These are phyloP conservation scores for Moniliella sp. DNA, from an alignment of 1,284 basidiomycete species.

Conservation along the genomic window DNA sequence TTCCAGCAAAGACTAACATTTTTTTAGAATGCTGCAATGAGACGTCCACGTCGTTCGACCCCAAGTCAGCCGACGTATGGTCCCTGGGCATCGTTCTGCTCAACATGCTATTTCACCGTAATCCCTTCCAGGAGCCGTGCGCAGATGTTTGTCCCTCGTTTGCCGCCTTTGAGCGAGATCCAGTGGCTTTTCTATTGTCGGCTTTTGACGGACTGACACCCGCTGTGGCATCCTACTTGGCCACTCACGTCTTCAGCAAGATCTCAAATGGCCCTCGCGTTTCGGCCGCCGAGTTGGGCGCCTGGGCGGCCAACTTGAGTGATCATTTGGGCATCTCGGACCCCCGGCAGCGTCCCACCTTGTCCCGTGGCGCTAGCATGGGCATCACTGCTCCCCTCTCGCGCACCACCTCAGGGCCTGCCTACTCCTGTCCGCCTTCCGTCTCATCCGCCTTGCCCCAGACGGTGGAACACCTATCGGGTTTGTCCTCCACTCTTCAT, in stretches of 20 bases:
- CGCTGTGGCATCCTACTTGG: slow-evolving; percentile 65
- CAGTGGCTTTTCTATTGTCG: slow-evolving; percentile 61
- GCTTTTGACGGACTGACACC: slow-evolving; percentile 79
- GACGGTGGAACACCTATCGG: too few relatives aligned
- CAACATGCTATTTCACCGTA: slow-evolving; percentile 95
- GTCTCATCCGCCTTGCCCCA: too few relatives aligned
- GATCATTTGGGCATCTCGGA: slow-evolving; percentile 34
- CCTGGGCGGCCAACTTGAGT: slow-evolving; percentile 62
- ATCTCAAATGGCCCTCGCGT: slow-evolving; percentile 44
- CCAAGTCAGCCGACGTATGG: slow-evolving; percentile 90
- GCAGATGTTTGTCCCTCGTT: slow-evolving; percentile 54
- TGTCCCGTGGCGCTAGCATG: slow-evolving; percentile 11
- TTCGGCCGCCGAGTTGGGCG: slow-evolving; percentile 60
- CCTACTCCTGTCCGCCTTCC: too few relatives aligned
- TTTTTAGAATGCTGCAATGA: slow-evolving; percentile 81
- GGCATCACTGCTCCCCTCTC: slow-evolving; percentile 10
- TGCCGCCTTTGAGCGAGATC: slow-evolving; percentile 55
- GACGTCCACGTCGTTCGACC: slow-evolving; percentile 70
- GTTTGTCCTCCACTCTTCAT: too few relatives aligned
- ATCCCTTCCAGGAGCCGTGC: slow-evolving; percentile 87
- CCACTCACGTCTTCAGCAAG: slow-evolving; percentile 65
- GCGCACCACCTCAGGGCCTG: too few relatives aligned
- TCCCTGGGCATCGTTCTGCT: slow-evolving; percentile 92
- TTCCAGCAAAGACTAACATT: slow-evolving; percentile 1
- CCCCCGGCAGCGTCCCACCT: slow-evolving; percentile 2